Evolutionary conservation across 768 basidiomycete species (phyloP), one percentile per base, ranked within the genome.

Genomic region (Daedaleopsis nitida): DNA sequence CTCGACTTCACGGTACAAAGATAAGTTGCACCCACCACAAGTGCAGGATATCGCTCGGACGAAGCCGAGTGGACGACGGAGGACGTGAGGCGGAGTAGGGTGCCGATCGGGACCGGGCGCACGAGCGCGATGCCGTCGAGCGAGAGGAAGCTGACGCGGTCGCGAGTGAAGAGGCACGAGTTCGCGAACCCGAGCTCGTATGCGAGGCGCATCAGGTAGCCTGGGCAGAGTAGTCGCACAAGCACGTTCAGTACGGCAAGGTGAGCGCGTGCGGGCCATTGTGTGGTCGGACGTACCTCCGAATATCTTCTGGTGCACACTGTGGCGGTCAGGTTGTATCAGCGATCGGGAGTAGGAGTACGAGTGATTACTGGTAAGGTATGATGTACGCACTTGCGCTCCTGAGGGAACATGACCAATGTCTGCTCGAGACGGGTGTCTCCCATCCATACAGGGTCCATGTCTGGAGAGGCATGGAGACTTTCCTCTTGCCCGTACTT

Each of bases 321-420:
- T 91, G 42, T 32, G n/a, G 58, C n/a, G n/a, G n/a, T n/a, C n/a
- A 21, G 27, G 27, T 32, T 32, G 7, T 32, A 32, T 32, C 11
- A 42, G 51, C 50, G 1, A 14, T 3, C 75, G 7, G 10, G 16
- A 43, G 17, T 17, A 14, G n/a, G n/a, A n/a, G n/a, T n/a, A n/a
- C n/a, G n/a, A n/a, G n/a, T n/a, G n/a, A 24, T 16, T 14, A n/a
- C n/a, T n/a, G n/a, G n/a, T n/a, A 50, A 9, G 16, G 5, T 24
- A n/a, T n/a, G n/a, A n/a, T 5, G 21, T 17, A 12, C 86, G 69
- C 60, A 89, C 89, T 92, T 93, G 68, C 90, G 81, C 69, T 91
- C 90, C 75, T 92, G 91, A 0, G 91, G 91, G 70, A 92, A 91
- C 89, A 92, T 92, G 32, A 92, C 74, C 80, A 89, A 81, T 21